Evolutionary conservation across 208 protist genomes (phyloP).

Genomic region (Naegleria gruberi): DNA sequence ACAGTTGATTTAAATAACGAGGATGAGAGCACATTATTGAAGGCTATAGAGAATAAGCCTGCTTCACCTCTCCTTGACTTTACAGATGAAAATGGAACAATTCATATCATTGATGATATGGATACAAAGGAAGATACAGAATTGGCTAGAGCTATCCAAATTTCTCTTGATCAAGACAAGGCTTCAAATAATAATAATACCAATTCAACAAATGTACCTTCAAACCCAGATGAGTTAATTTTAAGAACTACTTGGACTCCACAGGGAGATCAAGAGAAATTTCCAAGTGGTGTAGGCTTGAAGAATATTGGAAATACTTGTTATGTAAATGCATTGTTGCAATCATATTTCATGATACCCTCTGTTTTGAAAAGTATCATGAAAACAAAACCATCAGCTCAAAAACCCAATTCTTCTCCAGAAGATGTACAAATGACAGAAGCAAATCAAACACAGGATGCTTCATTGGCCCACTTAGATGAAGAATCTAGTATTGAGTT

Average conservation of each 20-base stretch:
- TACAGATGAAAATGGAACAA: background rate
- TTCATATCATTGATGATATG: background rate
- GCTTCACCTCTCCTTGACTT: background rate
- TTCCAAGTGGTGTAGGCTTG: background rate
- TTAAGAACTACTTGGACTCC: background rate
- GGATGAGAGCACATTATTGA: too few species aligned
- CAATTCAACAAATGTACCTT: background rate
- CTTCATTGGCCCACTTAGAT: background rate
- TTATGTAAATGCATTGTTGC: background rate
- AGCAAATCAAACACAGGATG: background rate
- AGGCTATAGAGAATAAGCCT: too few species aligned
- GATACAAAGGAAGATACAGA: background rate
- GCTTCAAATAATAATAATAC: too few species aligned
- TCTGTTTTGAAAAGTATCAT: background rate
- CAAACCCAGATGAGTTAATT: background rate
- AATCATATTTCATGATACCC: constrained; percentile 3
- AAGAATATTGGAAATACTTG: constrained; percentile 22
- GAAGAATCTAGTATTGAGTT: background rate
- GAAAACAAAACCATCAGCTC: background rate
- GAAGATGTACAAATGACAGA: background rate
- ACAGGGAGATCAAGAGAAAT: background rate
- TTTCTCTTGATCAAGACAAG: background rate
- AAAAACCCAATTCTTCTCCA: background rate
- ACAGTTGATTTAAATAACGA: too few species aligned
- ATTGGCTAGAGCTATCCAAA: background rate